A percentile compares a stretch with the other conserved stretches of the same genome.
Conservation (phyloP, 2,329 filamentous ascomycete species). For the Grosmannia clavigera region DNA sequence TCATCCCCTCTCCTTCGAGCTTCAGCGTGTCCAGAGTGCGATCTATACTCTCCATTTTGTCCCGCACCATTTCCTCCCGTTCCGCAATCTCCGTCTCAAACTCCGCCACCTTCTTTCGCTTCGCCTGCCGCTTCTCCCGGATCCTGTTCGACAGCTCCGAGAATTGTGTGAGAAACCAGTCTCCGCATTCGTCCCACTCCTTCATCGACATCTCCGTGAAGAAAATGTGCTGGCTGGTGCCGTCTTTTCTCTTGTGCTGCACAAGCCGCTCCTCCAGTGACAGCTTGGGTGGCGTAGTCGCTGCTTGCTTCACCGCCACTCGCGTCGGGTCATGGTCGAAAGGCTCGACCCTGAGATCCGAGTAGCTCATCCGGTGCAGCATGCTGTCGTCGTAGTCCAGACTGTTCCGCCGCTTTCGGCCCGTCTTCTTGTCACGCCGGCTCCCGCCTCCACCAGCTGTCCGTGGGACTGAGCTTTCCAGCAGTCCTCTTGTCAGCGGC, state of each 20-base stretch:
- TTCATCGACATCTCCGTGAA: conserved; percentile 40
- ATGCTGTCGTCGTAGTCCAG: conserved; percentile 45
- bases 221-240: conserved; percentile 30
- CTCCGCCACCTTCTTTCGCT: conserved; percentile 33
- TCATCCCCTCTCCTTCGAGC: conserved; percentile 43
- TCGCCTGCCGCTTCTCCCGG: conserved; percentile 33
- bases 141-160: conserved; percentile 34
- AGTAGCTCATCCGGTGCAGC: conserved; percentile 41
- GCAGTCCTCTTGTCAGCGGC: conserved; percentile 13
- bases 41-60: conserved; percentile 40
- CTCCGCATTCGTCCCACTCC: conserved; percentile 47
- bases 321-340: conserved; percentile 46
- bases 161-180: conserved; percentile 48
- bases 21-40: conserved; percentile 41
- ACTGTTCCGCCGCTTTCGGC: conserved; percentile 30
- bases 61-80: conserved; percentile 41
- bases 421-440: conserved; percentile 7
- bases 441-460: conserved; percentile 1
- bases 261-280: conserved; percentile 35
- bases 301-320: conserved; percentile 26
- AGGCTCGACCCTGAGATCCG: conserved; percentile 34
- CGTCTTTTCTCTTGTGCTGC: conserved; percentile 34
- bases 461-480: conserved; percentile 12
- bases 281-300: conserved; percentile 20
- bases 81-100: conserved; percentile 44